Conservation (phyloP, 371 early-diverging fungal genomes). For the Rhizopus stolonifer region DNA sequence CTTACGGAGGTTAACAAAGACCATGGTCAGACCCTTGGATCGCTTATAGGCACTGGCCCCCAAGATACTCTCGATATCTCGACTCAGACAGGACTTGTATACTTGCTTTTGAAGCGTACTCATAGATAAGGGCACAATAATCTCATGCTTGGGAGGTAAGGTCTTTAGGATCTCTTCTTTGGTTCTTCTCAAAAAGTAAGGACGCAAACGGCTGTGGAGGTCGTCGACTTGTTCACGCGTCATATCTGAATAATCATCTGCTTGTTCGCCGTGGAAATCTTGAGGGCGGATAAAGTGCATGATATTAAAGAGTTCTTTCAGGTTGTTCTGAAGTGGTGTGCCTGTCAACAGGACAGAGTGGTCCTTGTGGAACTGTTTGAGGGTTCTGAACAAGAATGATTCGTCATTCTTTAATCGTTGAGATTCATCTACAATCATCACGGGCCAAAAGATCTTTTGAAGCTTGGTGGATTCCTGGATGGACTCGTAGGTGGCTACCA, state of each 20-base stretch:
- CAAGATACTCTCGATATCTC: constrained; percentile 44
- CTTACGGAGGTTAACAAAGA: constrained; percentile 73
- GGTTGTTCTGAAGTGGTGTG: constrained; percentile 82
- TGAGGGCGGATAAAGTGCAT: constrained; percentile 75
- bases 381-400: constrained; percentile 65
- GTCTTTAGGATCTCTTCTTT: constrained; percentile 81
- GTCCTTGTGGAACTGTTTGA: constrained; percentile 48
- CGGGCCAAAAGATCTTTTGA: constrained; percentile 56
- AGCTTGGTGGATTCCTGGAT: constrained; percentile 5
- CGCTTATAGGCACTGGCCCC: constrained; percentile 16
- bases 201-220: constrained; percentile 53
- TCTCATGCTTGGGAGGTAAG: constrained; percentile 89
- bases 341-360: constrained; percentile 75
- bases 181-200: constrained; percentile 91
- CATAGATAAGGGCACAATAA: constrained; percentile 83
- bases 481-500: constrained; percentile 79
- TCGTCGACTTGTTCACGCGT: constrained; percentile 39
- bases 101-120: constrained; percentile 77
- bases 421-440: constrained; percentile 82
- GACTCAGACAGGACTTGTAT: constrained; percentile 70
- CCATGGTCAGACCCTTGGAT: constrained; percentile 36
- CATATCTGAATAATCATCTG: constrained; percentile 54
- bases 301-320: constrained; percentile 71
- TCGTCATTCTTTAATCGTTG: constrained; percentile 84
- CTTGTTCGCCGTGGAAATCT: constrained; percentile 51